Evolutionary conservation across 805 yeast species (phyloP), one percentile per base, ranked within the genome.

Genomic region (Candida lessepsii): DNA sequence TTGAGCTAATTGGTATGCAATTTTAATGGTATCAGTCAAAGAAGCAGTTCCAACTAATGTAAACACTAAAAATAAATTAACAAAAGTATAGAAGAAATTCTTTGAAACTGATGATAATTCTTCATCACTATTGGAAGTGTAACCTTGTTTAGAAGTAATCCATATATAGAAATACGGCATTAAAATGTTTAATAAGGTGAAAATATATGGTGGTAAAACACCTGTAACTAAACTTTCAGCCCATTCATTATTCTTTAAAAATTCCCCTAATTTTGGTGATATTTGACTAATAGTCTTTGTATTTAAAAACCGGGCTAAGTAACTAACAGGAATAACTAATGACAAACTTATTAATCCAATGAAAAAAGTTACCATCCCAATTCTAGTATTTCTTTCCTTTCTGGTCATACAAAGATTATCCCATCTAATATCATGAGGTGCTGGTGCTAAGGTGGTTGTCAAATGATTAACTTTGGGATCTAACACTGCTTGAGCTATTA

Each of bases 361-460:
- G 29, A 83, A 56, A 2, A 81, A 46, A 1, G 93, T 83, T 19
- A 87, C 82, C 6, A 73, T 45, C 49, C 83, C 81, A 9, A 78
- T 72, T 47, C 89, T 78, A 13, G 79, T 49, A 33, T 84, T 63
- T 43, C 96, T 69, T 51, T 86, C 90, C 40, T 69, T 71, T 40
- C 95, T 71, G 0, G 95, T 80, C 54, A 90, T 66, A 51, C 95
- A 90, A 25, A 88, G 77, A 54, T 90, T 88, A 42, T 81, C 85
- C 99, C 99, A 91, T 29, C 87, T 81, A 17, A 91, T 84, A 58
- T 91, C 99, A 53, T 85, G 91, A 3, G 98, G 98, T 1, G 98
- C 95, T 0, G 98, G 98, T 0, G 98, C 98, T 41, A 89, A 65
- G 29, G 76, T 70, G 3, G 96, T 85, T 25, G 90, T 86, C 39